Base-by-base conservation (phyloP, 2,329 filamentous ascomycete species). In the Venturia nashicola region DNA sequence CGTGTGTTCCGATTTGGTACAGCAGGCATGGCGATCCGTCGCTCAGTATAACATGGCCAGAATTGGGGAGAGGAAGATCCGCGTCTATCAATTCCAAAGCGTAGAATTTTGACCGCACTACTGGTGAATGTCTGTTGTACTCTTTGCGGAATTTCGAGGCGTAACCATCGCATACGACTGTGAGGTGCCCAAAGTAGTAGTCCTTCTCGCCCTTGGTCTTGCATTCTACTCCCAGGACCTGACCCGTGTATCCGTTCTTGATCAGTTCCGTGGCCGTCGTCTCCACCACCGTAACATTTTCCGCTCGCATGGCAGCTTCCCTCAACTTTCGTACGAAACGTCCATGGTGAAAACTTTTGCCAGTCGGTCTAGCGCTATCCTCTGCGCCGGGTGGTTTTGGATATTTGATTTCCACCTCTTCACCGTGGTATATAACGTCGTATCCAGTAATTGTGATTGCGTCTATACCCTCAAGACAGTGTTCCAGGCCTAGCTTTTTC, bases 1-100 rank as follows among this genome's bases (percentile, higher is more conserved):
- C 94, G 77, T 89, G 92, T 5, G 90, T 89, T 72, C 94, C 93
- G 73, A 99, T 99, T 77, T 97, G 94, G 79, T 99, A 99, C 65
- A 99, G 83, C 32, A 99, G 85, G 42, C 96, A 85, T 0, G 94
- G 93, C 0, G 86, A 79, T 57, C 84, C 83, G 67, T 90, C 83
- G 70, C 87, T 87, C 67, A 99, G 88, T 63, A 97, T 81, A 68
- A 99, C 93, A 75, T 96, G 91, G 23, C 93, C 94, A 73, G 90
- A 90, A 67, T 86, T 79, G 1, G 86, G 84, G 62, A 83, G 80
- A 2, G 91, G 90, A 11, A 97, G 83, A 32, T 86, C 82, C 64
- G 89, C 90, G 74, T 97, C 92, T 71, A 94, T 89, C 67, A 99
- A 83, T 75, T 99, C 93, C 42, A 99, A 83, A 12, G 88, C 94